Evolutionary conservation across 23 red algal species (phyloP).

Genomic region (Gracilaria caudata): DNA sequence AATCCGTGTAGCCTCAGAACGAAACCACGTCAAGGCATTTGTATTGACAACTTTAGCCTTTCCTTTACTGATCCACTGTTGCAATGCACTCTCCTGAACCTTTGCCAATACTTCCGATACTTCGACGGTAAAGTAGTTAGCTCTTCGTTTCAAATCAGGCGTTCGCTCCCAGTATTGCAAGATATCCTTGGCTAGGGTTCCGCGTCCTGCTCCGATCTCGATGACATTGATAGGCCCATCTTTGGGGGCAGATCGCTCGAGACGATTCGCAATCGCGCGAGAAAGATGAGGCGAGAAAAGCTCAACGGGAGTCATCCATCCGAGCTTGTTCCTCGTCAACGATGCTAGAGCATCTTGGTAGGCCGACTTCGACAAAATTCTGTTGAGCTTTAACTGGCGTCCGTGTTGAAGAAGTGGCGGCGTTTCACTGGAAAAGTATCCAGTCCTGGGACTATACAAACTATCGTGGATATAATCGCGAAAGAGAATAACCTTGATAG

Average conservation of each 20-base stretch:
- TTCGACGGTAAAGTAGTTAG: constrained; percentile 74
- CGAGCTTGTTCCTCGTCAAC: constrained; percentile 19
- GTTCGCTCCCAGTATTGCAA: constrained; percentile 19
- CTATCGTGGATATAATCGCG: constrained; percentile 59
- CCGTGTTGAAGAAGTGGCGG: constrained; percentile 48
- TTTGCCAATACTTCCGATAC: constrained; percentile 69
- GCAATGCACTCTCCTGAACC: constrained; percentile 63
- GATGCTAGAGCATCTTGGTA: constrained; percentile 61
- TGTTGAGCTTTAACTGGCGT: background rate
- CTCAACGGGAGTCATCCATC: constrained; percentile 93
- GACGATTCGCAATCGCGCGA: constrained; percentile 69
- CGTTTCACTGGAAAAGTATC: constrained; percentile 50
- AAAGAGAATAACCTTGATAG: background rate
- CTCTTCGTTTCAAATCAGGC: constrained; percentile 19
- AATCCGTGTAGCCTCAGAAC: background rate
- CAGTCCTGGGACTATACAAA: constrained; percentile 44
- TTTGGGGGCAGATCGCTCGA: constrained; percentile 19
- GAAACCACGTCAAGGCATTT: constrained; percentile 53
- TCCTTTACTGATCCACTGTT: constrained; percentile 43
- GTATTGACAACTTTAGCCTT: constrained; percentile 28
- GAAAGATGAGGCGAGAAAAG: constrained; percentile 86
- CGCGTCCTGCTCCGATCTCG: constrained; percentile 90
- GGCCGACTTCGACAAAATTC: constrained; percentile 26
- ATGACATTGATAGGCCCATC: constrained; percentile 61
- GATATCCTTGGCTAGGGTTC: constrained; percentile 76